phyloP scores from a whole-genome alignment of 208 protist genomes.

The Plasmodiophora brassicae region DNA sequence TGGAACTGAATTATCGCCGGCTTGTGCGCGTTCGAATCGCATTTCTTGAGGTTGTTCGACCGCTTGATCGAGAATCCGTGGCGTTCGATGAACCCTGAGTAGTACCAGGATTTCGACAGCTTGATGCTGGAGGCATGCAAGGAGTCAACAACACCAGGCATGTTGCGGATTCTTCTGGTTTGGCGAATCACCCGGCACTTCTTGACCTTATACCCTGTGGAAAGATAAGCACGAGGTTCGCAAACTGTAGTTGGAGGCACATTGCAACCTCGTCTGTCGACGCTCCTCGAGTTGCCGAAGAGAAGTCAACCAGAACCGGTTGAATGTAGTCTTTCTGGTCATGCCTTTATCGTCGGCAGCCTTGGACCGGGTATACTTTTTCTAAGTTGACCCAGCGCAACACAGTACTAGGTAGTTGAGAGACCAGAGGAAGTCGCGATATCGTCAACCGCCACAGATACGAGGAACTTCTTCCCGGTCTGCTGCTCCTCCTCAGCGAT shows the following conservation, averaged over 20 bases:
- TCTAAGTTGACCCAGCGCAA: not conserved
- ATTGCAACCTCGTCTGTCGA: not conserved
- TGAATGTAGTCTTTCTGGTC: not conserved
- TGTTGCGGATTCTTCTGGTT: too few relatives aligned
- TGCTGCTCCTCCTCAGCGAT: not conserved
- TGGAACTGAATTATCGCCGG: slow-evolving; percentile 15
- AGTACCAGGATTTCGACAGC: not conserved
- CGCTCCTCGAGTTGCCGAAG: not conserved
- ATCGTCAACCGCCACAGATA: not conserved
- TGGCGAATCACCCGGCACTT: too few relatives aligned
- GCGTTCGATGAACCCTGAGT: not conserved
- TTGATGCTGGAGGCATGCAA: not conserved
- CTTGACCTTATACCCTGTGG: too few relatives aligned
- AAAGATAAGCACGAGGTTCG: not conserved
- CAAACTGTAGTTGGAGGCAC: not conserved
- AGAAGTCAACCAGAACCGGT: not conserved
- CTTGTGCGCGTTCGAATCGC: not conserved
- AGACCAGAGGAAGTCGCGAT: too few relatives aligned
- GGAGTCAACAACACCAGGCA: not conserved
- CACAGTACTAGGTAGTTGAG: not conserved
- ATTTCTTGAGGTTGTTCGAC: slow-evolving; percentile 27
- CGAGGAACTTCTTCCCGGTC: not conserved
- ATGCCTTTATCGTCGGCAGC: not conserved
- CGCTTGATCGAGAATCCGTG: not conserved
- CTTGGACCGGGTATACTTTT: not conserved